These are phyloP conservation scores for Arthrinium puccinioides DNA, from an alignment of 2,329 filamentous ascomycete genomes.

Conservation along the genomic window DNA sequence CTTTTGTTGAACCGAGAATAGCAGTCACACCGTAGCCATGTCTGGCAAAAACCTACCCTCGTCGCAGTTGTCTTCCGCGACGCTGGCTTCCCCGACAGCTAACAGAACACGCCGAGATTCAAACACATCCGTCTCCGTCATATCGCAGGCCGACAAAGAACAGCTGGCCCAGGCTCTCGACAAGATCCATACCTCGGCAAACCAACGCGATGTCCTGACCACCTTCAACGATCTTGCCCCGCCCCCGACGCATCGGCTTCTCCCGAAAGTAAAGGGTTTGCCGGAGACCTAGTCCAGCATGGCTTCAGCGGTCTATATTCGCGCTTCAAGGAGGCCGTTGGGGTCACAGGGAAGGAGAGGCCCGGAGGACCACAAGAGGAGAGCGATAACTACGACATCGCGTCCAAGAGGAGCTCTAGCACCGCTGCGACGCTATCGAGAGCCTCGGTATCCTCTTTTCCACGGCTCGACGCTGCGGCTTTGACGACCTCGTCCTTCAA, in stretches of 20 bases:
- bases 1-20: too few species aligned
- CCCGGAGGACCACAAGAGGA: constrained; percentile 4
- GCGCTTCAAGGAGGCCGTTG: constrained; percentile 76
- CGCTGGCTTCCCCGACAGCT: constrained; percentile 17
- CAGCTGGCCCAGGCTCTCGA: constrained; percentile 72
- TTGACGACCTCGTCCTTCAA: constrained; percentile 24
- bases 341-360: constrained; percentile 46
- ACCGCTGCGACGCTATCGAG: constrained; percentile 33
- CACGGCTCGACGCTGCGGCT: constrained; percentile 33
- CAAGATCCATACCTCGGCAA: constrained; percentile 84
- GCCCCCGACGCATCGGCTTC: constrained; percentile 52
- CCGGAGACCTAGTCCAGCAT: constrained; percentile 71
- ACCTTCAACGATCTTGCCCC: constrained; percentile 90
- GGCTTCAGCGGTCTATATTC: constrained; percentile 86
- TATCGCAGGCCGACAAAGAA: constrained; percentile 58
- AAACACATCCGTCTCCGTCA: constrained; percentile 34
- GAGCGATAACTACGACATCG: constrained; percentile 32
- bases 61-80: constrained; percentile 28
- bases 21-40: constrained; percentile 14
- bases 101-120: constrained; percentile 30
- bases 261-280: constrained; percentile 61
- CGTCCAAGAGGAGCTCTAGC: constrained; percentile 34
- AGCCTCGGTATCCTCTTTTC: constrained; percentile 30
- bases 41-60: constrained; percentile 20
- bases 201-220: constrained; percentile 74